Conservation (phyloP, 169 alveolate species). For the Cryptosporidium sp. region DNA sequence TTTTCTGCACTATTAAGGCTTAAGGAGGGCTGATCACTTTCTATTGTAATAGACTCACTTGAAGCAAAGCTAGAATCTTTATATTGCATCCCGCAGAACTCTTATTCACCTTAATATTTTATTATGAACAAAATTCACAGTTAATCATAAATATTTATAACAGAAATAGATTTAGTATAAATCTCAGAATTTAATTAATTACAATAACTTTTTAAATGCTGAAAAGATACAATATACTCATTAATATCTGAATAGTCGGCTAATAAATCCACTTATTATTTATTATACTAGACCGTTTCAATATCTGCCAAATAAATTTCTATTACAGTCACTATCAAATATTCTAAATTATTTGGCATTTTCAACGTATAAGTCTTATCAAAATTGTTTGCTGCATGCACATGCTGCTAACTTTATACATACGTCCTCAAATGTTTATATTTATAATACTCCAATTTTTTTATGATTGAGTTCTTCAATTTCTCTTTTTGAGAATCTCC, state of each 20-base stretch:
- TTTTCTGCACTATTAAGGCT: constrained; percentile 1
- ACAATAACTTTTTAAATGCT: neutral
- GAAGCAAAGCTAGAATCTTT: neutral
- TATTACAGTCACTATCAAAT: neutral
- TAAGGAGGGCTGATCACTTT: neutral
- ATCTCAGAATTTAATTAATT: neutral
- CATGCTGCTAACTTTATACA: neutral
- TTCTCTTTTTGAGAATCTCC: neutral
- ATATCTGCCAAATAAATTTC: neutral
- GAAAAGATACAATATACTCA: neutral
- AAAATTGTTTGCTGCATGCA: constrained; percentile 10
- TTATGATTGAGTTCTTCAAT: neutral
- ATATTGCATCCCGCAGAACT: neutral
- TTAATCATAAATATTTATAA: neutral
- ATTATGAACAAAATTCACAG: neutral
- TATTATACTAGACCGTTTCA: neutral
- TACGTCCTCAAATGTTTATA: neutral
- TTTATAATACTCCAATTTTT: neutral
- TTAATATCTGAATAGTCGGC: neutral
- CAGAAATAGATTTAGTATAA: too few relatives aligned
- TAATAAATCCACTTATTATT: neutral
- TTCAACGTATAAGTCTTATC: constrained; percentile 30
- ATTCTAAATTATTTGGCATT: constrained; percentile 22
- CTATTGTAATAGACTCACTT: neutral
- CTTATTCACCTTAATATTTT: neutral